Conservation (phyloP, 2,329 filamentous ascomycete genomes). For the Talaromyces islandicus region DNA sequence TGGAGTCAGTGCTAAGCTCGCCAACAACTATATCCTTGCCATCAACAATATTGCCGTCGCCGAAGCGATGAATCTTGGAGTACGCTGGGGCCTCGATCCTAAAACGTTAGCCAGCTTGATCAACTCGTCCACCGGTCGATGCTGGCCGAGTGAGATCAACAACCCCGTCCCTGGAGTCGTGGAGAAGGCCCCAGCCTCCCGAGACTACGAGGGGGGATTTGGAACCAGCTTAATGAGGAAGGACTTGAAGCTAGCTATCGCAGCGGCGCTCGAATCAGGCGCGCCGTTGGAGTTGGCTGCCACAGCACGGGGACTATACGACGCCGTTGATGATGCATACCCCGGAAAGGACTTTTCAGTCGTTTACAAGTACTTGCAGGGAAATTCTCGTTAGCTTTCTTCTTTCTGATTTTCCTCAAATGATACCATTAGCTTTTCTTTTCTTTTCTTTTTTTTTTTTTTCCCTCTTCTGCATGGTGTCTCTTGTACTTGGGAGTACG, state of each 20-base stretch:
- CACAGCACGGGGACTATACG: conserved; percentile 62
- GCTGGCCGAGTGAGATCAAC: conserved; percentile 94
- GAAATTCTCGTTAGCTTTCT: conserved; percentile 27
- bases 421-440: neutral
- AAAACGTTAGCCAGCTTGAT: conserved; percentile 75
- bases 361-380: conserved; percentile 63
- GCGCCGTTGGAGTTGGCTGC: conserved; percentile 61
- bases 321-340: conserved; percentile 56
- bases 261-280: conserved; percentile 63
- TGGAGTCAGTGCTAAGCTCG: conserved; percentile 85
- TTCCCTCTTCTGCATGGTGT: neutral
- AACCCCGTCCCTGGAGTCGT: conserved; percentile 88
- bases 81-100: conserved; percentile 57
- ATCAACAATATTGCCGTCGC: conserved; percentile 78
- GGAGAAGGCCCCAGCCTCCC: conserved; percentile 64
- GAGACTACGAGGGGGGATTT: conserved; percentile 74
- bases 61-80: conserved; percentile 62
- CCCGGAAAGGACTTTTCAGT: conserved; percentile 75
- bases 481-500: neutral
- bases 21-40: conserved; percentile 94
- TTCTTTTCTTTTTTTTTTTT: no score
- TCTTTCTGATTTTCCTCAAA: no score
- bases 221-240: conserved; percentile 75
- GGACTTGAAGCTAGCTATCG: conserved; percentile 66
- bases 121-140: conserved; percentile 88